Conservation (phyloP, 2,329 filamentous ascomycete genomes). For the Stachybotrys echinatus region DNA sequence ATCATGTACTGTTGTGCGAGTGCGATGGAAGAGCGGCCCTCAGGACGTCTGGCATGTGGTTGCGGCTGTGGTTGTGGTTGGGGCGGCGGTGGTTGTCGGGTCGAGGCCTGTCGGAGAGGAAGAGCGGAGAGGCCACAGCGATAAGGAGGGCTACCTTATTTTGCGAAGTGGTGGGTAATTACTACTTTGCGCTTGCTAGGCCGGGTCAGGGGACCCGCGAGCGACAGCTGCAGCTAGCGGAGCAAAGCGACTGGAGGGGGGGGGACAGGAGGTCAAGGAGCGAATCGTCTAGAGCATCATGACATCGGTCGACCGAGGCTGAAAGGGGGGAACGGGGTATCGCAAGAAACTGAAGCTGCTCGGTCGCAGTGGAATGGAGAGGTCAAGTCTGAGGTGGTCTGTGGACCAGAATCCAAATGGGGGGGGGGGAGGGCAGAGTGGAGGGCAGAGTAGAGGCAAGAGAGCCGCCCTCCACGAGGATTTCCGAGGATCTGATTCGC, state of each 20-base stretch:
- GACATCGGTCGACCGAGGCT: background rate
- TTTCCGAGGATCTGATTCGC: too few species aligned
- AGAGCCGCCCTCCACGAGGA: too few species aligned
- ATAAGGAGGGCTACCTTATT: background rate
- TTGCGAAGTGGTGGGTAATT: background rate
- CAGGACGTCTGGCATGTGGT: background rate
- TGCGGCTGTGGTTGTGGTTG: too few species aligned
- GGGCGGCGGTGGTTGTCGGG: background rate
- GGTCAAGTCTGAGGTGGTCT: too few species aligned
- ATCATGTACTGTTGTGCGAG: slow-evolving; percentile 13
- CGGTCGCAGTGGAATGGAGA: too few species aligned
- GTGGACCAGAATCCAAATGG: too few species aligned
- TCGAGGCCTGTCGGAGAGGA: slow-evolving; percentile 11
- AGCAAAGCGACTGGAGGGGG: too few species aligned
- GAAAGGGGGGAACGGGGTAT: too few species aligned
- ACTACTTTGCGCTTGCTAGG: background rate
- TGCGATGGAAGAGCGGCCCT: background rate
- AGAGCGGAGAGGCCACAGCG: background rate
- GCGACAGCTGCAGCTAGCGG: too few species aligned
- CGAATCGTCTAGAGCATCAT: background rate
- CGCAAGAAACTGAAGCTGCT: background rate
- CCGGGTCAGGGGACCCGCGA: background rate
- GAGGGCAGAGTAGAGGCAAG: too few species aligned
- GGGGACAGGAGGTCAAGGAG: background rate
- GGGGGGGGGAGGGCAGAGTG: background rate